Conservation (phyloP, 1,139 yeast genomes). For the Schizosaccharomyces versatilis region DNA sequence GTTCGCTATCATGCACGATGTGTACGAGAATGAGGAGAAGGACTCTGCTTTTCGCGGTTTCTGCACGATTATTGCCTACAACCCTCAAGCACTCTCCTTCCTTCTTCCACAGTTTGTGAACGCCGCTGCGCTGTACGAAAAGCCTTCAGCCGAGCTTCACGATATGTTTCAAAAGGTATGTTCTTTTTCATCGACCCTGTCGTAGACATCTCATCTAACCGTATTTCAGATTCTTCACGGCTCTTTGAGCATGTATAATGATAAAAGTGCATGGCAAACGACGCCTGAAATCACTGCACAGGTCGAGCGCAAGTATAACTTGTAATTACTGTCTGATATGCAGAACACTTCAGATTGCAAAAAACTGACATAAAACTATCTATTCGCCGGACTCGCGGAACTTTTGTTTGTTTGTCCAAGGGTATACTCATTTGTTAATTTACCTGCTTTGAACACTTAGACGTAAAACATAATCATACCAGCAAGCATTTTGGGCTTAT, state of each 20-base stretch:
- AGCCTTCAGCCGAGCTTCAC: constrained; percentile 21
- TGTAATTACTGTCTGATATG: not conserved
- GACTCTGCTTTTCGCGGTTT: constrained; percentile 61
- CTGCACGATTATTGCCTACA: constrained; percentile 38
- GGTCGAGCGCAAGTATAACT: not conserved
- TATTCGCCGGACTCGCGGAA: no score
- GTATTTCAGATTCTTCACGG: not conserved
- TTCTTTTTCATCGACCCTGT: no score
- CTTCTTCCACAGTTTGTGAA: constrained; percentile 36
- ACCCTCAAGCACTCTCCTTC: constrained; percentile 42
- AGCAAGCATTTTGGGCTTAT: no score
- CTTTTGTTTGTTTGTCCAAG: no score
- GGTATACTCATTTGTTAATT: no score
- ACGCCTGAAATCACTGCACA: not conserved
- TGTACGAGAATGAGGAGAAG: constrained; percentile 60
- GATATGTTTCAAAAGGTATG: constrained; percentile 13
- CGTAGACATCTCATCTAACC: no score
- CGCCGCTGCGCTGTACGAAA: constrained; percentile 38
- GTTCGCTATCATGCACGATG: constrained; percentile 41
- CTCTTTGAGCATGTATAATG: not conserved
- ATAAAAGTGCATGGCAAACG: not conserved
- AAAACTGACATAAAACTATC: not conserved
- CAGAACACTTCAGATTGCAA: not conserved
- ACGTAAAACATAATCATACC: no score
- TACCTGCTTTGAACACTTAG: no score